Conservation (phyloP, 495 filamentous ascomycete genomes). For the Penicillium paxilli region DNA sequence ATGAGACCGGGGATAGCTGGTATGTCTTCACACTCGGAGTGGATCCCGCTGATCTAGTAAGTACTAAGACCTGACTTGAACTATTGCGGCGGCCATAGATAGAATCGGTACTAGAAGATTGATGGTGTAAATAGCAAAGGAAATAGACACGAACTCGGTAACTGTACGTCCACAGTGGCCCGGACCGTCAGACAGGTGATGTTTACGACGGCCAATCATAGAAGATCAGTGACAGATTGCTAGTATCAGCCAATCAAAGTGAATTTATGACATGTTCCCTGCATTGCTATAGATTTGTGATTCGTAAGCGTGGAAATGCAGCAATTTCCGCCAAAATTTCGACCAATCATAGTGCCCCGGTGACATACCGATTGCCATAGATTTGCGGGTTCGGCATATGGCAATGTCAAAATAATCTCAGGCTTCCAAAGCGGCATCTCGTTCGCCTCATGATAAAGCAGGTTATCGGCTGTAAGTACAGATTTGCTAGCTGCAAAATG, state of each 20-base stretch:
- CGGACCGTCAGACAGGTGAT: background rate
- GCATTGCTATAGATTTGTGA: slow-evolving; percentile 13
- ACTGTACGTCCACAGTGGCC: background rate
- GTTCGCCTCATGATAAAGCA: slow-evolving; percentile 10
- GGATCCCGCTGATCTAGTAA: slow-evolving; percentile 1
- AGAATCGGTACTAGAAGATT: slow-evolving; percentile 3
- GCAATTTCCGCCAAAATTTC: background rate
- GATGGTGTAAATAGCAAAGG: slow-evolving; percentile 1
- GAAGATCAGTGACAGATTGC: slow-evolving; percentile 6
- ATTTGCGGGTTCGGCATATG: background rate
- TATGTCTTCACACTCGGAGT: slow-evolving; percentile 5
- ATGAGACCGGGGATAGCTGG: background rate
- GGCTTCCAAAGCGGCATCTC: slow-evolving; percentile 3
- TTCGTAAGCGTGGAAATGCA: slow-evolving; percentile 14
- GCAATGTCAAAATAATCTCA: slow-evolving; percentile 3
- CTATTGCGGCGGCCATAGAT: slow-evolving; percentile 7
- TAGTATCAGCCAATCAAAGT: slow-evolving; percentile 9
- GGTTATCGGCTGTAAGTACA: slow-evolving; percentile 2
- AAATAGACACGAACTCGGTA: slow-evolving; percentile 1
- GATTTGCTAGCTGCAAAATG: slow-evolving; percentile 4
- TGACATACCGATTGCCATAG: slow-evolving; percentile 14
- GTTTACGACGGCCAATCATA: slow-evolving; percentile 15
- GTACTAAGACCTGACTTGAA: background rate
- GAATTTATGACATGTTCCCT: slow-evolving; percentile 4
- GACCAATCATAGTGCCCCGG: slow-evolving; percentile 12